Conservation (phyloP, 345 rosid genomes). For the Hibiscus syriacus region DNA sequence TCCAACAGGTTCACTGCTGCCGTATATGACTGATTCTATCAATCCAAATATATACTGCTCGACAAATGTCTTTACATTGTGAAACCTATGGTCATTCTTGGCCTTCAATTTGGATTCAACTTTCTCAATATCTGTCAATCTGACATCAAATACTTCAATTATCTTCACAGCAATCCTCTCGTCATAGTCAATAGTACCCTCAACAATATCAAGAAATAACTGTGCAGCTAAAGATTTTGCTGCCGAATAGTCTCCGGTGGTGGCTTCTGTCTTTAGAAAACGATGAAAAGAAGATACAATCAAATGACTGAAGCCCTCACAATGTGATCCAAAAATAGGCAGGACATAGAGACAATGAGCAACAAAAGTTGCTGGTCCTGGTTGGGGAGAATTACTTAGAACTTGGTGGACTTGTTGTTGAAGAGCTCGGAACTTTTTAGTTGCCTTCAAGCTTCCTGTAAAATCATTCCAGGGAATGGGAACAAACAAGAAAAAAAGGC, state of each 20-base stretch:
- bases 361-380: conserved; percentile 69
- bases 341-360: conserved; percentile 57
- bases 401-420: conserved; percentile 51
- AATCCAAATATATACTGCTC: conserved; percentile 50
- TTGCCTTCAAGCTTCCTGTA: conserved; percentile 68
- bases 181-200: conserved; percentile 47
- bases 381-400: conserved; percentile 56
- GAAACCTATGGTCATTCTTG: conserved; percentile 22
- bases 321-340: conserved; percentile 55
- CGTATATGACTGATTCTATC: conserved; percentile 58
- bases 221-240: conserved; percentile 58
- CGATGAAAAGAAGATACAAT: conserved; percentile 69
- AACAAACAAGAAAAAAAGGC: conserved; percentile 11
- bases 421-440: conserved; percentile 63
- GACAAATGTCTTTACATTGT: conserved; percentile 34
- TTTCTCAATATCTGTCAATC: conserved; percentile 45
- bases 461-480: not conserved
- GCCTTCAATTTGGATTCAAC: conserved; percentile 28
- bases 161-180: conserved; percentile 52
- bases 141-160: conserved; percentile 53
- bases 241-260: conserved; percentile 29
- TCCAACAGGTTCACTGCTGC: conserved; percentile 69
- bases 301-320: conserved; percentile 92
- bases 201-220: conserved; percentile 46
- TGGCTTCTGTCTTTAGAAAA: conserved; percentile 31